These are phyloP conservation scores for Escovopsis sp. DNA, from an alignment of 2,329 filamentous ascomycete species.

Conservation along the genomic window DNA sequence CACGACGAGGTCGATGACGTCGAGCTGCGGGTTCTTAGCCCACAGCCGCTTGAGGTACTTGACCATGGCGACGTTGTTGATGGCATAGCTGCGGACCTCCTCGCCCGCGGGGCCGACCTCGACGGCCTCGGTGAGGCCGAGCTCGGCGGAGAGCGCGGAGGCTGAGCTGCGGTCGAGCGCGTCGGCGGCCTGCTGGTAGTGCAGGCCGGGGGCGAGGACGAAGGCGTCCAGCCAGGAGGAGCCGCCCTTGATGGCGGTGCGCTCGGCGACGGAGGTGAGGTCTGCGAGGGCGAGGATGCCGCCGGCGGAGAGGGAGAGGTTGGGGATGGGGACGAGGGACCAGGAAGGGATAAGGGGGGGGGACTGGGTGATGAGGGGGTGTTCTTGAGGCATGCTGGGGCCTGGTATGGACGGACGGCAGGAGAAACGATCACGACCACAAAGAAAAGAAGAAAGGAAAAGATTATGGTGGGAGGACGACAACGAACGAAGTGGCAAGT, in stretches of 20 bases:
- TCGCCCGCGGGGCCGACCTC: conserved; percentile 6
- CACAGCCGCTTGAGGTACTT: conserved; percentile 24
- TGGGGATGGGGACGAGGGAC: conserved; percentile 29
- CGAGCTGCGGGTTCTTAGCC: conserved; percentile 7
- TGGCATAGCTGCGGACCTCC: conserved; percentile 16
- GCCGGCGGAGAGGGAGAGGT: conserved; percentile 30
- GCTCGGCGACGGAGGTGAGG: conserved; percentile 36
- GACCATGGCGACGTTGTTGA: conserved; percentile 37
- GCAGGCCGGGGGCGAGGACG: conserved; percentile 43
- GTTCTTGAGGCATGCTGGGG: background rate
- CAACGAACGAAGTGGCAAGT: no score
- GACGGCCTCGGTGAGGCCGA: conserved; percentile 7
- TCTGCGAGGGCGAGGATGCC: conserved; percentile 45
- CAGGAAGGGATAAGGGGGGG: conserved; percentile 24
- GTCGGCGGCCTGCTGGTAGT: conserved; percentile 43
- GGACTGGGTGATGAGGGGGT: background rate
- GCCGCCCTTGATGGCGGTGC: conserved; percentile 40
- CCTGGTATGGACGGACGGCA: no score
- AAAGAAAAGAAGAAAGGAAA: background rate
- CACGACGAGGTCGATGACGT: conserved; percentile 16
- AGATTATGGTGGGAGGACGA: no score
- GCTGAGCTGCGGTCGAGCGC: conserved; percentile 27
- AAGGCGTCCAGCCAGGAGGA: conserved; percentile 40
- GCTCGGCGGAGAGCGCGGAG: conserved; percentile 17
- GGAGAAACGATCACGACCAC: no score